Evolutionary conservation across 768 basidiomycete genomes (phyloP), one percentile per base, ranked within the genome.

Genomic region (Mycena filopes): DNA sequence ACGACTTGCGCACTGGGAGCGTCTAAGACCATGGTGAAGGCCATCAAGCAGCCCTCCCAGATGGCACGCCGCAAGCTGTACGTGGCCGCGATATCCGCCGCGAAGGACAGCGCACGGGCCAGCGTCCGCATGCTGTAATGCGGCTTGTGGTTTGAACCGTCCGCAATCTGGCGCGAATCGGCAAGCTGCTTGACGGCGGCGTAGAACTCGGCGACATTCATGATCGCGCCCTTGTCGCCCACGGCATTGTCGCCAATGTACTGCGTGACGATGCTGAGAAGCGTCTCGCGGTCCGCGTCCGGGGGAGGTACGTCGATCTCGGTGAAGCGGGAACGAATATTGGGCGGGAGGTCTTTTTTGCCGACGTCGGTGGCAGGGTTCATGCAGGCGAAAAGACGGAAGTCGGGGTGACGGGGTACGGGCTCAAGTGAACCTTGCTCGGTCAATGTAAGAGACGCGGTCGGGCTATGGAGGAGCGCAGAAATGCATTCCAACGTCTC

Each of bases 311-410:
- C 96, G 74, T 96, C 95, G 57, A 99, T 88, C 76, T 99, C 98
- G 1, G 96, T 98, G 80, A 99, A 99, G 31, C 93, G 89, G 12
- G 91, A 87, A 38, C 96, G 89, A 51, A 99, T 93, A 71, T 91
- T 91, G 6, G 93, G 90, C 20, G 95, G 94, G 0, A 99, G 89
- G 72, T 99, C 97, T 72, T 96, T 98, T 82, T 99, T 99, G 36
- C 98, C 98, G 16, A 98, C 93, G 71, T 99, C 98, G 4, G 96
- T 99, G 0, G 98, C 98, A 6, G 98, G 98, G 74, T 99, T 99
- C 98, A 99, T 99, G 76, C 98, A 99, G 5, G 96, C 96, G 72
- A 99, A 99, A 6, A 99, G 83, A 21, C 97, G 92, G 81, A 99
- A 99, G 71, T 97, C 91, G 20, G 95, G 89, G 75, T 99, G 98